Evolutionary conservation across 106 monocot genomes (phyloP), one percentile per base, ranked within the genome.

Genomic region (Dioscorea zingiberensis): DNA sequence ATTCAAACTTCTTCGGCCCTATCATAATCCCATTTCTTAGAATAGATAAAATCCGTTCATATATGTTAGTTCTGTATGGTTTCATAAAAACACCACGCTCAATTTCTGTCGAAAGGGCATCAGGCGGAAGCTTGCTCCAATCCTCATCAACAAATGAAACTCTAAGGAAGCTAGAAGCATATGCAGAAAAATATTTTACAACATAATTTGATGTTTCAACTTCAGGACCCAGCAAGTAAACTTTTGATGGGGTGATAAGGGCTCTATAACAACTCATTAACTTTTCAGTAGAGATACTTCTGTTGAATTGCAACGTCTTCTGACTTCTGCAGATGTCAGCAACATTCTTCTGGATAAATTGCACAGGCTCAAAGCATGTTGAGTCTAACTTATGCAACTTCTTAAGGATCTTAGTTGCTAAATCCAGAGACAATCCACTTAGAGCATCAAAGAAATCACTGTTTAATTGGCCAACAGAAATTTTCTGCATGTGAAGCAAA

Each of bases 71-170:
- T 74, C 71, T 83, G 48, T 71, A 71, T 47, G 92, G 75, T 71
- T 81, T 69, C 18, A 76, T 81, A 58, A 85, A 80, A 46, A 80
- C 18, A 21, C 73, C 82, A 48, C 71, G 74, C 5, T 84, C 82
- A 49, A 70, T 78, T 63, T 60, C 70, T 27, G 77, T 69, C 16
- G 92, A 98, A 61, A 98, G 67, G 59, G 84, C 73, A 73, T 81
- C 76, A 59, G 86, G n/a, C 21, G 81, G 47, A 76, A 93, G 78
- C 74, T 89, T 98, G 63, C 80, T 69, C 81, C 92, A 88, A 58
- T 98, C 89, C 77, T 98, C 98, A 16, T 98, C 98, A 73, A 89
- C 93, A 87, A 98, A 98, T 47, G 86, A 71, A 73, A 98, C 84
- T 70, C 98, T 84, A 69, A 89, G 53, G 64, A 98, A 98, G 54